These are phyloP conservation scores for Diaporthe vexans DNA, from an alignment of 2,329 filamentous ascomycete genomes.

Conservation along the genomic window DNA sequence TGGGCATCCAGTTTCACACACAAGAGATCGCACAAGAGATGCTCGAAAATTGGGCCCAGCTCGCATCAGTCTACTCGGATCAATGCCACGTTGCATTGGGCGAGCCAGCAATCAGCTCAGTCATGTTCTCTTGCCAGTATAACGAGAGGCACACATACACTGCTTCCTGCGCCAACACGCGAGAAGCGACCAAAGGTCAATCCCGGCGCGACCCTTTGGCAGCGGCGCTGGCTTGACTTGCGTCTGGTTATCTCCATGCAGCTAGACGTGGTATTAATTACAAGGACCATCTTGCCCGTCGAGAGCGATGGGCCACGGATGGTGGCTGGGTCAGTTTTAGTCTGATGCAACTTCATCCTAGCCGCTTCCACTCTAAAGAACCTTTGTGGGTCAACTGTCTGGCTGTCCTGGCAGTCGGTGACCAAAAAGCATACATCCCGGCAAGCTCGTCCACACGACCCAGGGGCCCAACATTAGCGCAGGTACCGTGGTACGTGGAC, in stretches of 20 bases:
- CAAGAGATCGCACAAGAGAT: background rate
- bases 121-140: conserved; percentile 2
- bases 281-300: background rate
- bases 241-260: background rate
- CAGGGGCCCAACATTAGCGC: conserved; percentile 17
- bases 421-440: conserved; percentile 30
- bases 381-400: conserved; percentile 30
- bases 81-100: conserved; percentile 25
- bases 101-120: background rate
- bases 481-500: conserved; percentile 16
- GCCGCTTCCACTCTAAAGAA: conserved; percentile 24
- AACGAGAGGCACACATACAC: background rate
- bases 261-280: background rate
- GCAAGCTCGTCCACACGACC: conserved; percentile 25
- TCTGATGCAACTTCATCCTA: conserved; percentile 34
- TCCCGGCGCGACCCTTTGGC: background rate
- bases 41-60: conserved; percentile 1
- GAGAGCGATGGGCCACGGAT: background rate
- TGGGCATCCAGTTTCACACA: conserved; percentile 2
- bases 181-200: background rate
- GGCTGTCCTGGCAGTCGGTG: conserved; percentile 18
- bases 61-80: conserved; percentile 12
- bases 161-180: conserved; percentile 20
- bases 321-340: conserved; percentile 33
- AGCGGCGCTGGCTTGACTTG: background rate